These are phyloP conservation scores for Rhypophila decipiens DNA, from an alignment of 495 filamentous ascomycete species.

Conservation along the genomic window DNA sequence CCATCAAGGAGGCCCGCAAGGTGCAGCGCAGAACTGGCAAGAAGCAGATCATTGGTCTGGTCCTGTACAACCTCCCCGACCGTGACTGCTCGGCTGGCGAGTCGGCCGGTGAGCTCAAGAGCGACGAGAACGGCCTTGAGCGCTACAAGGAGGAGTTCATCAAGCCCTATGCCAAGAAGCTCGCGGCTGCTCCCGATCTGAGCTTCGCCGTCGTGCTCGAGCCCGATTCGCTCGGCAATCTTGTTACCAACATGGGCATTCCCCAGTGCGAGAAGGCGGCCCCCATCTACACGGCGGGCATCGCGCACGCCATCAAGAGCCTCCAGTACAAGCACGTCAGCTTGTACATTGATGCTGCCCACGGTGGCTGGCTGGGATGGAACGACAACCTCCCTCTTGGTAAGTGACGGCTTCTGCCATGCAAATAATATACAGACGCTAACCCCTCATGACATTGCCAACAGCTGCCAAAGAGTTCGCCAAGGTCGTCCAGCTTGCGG, in stretches of 20 bases:
- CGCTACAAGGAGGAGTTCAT: conserved; percentile 57
- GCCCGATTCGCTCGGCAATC: conserved; percentile 58
- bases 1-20: conserved; percentile 40
- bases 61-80: conserved; percentile 62
- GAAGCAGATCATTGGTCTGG: conserved; percentile 42
- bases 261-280: conserved; percentile 50
- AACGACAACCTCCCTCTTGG: conserved; percentile 51
- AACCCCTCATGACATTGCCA: background rate
- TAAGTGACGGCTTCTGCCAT: background rate
- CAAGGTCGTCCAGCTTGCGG: conserved; percentile 51
- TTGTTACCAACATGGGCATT: conserved; percentile 52
- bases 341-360: conserved; percentile 58
- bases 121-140: conserved; percentile 42
- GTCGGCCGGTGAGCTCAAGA: conserved; percentile 52
- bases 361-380: conserved; percentile 74
- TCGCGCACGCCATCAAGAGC: conserved; percentile 50
- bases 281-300: conserved; percentile 48
- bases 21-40: conserved; percentile 38
- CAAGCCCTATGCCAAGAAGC: conserved; percentile 35
- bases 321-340: conserved; percentile 54
- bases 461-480: conserved; percentile 56
- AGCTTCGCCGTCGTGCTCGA: conserved; percentile 42
- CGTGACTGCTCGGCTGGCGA: conserved; percentile 58
- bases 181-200: conserved; percentile 20
- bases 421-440: background rate